Conservation (phyloP, 352 stramenopile genomes). For the Phytophthora pseudosyringae region DNA sequence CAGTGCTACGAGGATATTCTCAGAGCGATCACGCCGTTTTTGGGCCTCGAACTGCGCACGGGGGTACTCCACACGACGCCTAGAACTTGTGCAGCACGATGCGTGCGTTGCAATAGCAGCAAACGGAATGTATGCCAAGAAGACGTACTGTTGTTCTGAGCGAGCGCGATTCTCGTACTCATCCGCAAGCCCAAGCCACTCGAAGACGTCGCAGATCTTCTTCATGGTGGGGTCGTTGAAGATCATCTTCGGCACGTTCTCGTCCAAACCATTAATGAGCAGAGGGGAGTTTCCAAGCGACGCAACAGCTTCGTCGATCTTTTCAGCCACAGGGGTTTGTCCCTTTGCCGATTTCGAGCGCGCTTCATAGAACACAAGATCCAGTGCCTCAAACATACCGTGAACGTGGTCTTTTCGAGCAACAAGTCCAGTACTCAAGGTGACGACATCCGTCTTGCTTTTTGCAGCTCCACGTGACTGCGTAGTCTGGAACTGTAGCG, state of each 20-base stretch:
- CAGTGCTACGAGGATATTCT: conserved; percentile 74
- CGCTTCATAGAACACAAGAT: conserved; percentile 78
- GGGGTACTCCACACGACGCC: conserved; percentile 77
- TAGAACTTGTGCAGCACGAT: conserved; percentile 77
- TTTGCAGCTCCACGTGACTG: conserved; percentile 34
- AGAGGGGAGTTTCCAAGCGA: conserved; percentile 81
- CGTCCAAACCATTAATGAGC: conserved; percentile 87
- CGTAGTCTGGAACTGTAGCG: conserved; percentile 94
- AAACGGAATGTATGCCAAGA: conserved; percentile 75
- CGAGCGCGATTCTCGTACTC: conserved; percentile 66
- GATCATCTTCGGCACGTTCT: conserved; percentile 89
- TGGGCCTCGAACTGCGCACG: conserved; percentile 62
- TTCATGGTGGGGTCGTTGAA: conserved; percentile 92
- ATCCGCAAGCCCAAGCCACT: conserved; percentile 87
- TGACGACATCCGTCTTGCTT: conserved; percentile 19
- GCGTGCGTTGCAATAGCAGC: conserved; percentile 71
- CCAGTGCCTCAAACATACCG: conserved; percentile 69
- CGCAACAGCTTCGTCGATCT: conserved; percentile 73
- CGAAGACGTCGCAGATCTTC: conserved; percentile 80
- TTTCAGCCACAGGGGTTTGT: conserved; percentile 37
- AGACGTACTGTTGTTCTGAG: conserved; percentile 75
- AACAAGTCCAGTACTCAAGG: conserved; percentile 46
- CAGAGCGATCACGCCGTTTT: conserved; percentile 61
- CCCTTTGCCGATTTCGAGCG: conserved; percentile 56
- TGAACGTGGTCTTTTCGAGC: conserved; percentile 67